phyloP scores from a whole-genome alignment of 192 early-diverging fungal species.

The Coemansia sp. region DNA sequence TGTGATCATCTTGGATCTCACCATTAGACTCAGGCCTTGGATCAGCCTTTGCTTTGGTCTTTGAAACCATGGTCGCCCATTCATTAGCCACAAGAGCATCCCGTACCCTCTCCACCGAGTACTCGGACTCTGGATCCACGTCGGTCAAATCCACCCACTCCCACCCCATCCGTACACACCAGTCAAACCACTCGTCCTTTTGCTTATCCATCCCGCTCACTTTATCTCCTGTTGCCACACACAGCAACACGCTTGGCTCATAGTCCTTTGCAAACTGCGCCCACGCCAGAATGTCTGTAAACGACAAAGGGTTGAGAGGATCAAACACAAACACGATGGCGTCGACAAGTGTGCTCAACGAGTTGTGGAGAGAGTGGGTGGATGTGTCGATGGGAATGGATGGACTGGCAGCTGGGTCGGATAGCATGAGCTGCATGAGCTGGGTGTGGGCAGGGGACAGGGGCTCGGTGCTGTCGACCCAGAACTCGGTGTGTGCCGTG shows the following conservation, averaged over 20 bases:
- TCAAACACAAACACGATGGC: constrained; percentile 45
- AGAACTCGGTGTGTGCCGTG: constrained; percentile 32
- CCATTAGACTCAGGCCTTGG: too few species aligned
- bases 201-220: background rate
- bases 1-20: too few species aligned
- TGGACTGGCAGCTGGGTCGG: too few species aligned
- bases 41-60: too few species aligned
- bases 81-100: constrained; percentile 44
- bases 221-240: constrained; percentile 12
- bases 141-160: constrained; percentile 53
- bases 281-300: constrained; percentile 46
- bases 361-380: constrained; percentile 29
- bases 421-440: constrained; percentile 11
- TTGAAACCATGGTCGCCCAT: constrained; percentile 34
- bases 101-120: constrained; percentile 31
- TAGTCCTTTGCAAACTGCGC: constrained; percentile 24
- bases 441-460: constrained; percentile 12
- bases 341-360: constrained; percentile 41
- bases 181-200: constrained; percentile 34
- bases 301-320: constrained; percentile 19
- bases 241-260: constrained; percentile 30
- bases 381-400: constrained; percentile 4
- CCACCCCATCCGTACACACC: constrained; percentile 45
- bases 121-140: constrained; percentile 37
- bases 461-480: constrained; percentile 45